phyloP scores from a whole-genome alignment of 768 basidiomycete genomes.

The Lactarius hatsudake region DNA sequence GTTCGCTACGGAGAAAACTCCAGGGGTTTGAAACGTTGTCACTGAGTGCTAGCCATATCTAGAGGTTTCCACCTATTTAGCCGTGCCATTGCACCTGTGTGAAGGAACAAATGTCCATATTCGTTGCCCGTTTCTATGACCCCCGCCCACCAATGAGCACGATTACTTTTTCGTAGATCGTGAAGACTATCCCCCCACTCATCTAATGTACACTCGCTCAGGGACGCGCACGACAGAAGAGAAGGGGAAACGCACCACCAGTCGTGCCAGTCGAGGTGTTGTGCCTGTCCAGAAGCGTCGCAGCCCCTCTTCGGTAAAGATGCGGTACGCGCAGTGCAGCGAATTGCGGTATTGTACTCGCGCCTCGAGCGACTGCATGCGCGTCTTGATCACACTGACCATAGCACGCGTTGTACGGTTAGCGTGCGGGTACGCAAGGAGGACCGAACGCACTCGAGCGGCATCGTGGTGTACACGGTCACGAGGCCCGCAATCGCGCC shows the following conservation, averaged over 20 bases:
- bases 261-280: constrained; percentile 79
- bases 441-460: constrained; percentile 57
- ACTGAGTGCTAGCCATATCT: neutral
- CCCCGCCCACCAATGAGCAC: constrained; percentile 41
- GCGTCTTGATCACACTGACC: constrained; percentile 88
- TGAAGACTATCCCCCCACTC: constrained; percentile 92
- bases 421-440: neutral
- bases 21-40: neutral
- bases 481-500: constrained; percentile 92
- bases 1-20: constrained; percentile 3
- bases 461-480: constrained; percentile 90
- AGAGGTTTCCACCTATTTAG: neutral
- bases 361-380: constrained; percentile 94
- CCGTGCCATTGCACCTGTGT: neutral
- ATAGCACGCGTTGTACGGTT: neutral
- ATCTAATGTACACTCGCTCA: constrained; percentile 48
- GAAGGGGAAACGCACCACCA: constrained; percentile 59
- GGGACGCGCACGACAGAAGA: neutral
- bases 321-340: constrained; percentile 93
- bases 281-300: constrained; percentile 96
- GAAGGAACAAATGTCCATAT: neutral
- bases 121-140: constrained; percentile 10
- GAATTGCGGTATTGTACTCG: constrained; percentile 84
- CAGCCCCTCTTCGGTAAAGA: constrained; percentile 90
- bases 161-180: constrained; percentile 84